Evolutionary conservation across 192 early-diverging fungal species (phyloP), one percentile per base, ranked within the genome.

Genomic region (Phycomyces blakesleeanus): DNA sequence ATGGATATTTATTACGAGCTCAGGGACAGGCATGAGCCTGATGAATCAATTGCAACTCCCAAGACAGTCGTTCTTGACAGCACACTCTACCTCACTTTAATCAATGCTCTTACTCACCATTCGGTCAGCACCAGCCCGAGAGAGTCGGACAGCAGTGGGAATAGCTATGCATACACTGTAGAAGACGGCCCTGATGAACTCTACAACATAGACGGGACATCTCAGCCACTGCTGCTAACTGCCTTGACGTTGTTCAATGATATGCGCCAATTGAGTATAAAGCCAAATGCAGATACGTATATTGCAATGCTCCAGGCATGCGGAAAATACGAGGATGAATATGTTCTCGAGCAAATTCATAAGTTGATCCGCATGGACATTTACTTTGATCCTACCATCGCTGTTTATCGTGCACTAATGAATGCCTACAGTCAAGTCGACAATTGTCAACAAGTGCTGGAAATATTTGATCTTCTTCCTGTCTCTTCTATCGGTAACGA

Each of bases 291-390:
- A 5, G 25, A 21, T 1, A 37, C 54, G 58, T 68, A 68, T 44
- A 21, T 59, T 5, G 9, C 39, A 3, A 16, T 68, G 12, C 12
- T 68, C 18, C 20, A 52, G 6, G 51, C 51, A 9, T 60, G 66
- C 37, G n/a, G 14, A 6, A 8, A 37, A 3, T 24, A 68, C 18
- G 16, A n/a, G 1, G 66, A 68, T 22, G 22, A 8, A 3, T 59
- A 40, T 61, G 18, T 61, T 16, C 24, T 68, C 3, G 20, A 59
- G n/a, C 69, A 55, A 5, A 27, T 78, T 20, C 76, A 78, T 54
- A 58, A 57, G n/a, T 14, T 72, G 18, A 51, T 78, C 9, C 59
- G 63, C 21, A 61, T 78, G 56, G 73, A 78, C 38, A n/a, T 58
- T 0, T 56, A 57, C 44, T 27, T 78, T 24, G 73, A 75, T 10